These are phyloP conservation scores for Ceratocystis variospora DNA, from an alignment of 2,329 filamentous ascomycete species.

Conservation along the genomic window DNA sequence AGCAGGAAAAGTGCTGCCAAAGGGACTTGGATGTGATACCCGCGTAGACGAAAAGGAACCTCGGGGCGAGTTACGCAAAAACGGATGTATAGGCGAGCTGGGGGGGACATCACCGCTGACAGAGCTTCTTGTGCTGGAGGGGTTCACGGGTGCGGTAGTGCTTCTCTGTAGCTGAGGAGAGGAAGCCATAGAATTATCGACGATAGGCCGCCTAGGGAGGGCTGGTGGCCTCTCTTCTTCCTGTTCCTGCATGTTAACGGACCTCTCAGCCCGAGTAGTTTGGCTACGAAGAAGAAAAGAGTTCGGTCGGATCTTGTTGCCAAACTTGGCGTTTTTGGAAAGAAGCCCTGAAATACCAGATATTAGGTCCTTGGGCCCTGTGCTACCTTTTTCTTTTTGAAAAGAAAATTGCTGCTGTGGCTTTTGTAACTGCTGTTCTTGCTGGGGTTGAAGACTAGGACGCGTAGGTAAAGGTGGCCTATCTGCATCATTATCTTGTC, in stretches of 20 bases:
- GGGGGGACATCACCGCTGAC: background rate
- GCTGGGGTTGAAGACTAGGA: background rate
- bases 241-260: background rate
- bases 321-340: background rate
- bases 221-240: slow-evolving; percentile 8
- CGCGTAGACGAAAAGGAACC: background rate
- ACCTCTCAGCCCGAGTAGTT: slow-evolving; percentile 9
- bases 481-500: background rate
- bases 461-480: background rate
- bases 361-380: background rate
- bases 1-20: slow-evolving; percentile 5
- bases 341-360: background rate
- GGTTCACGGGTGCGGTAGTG: slow-evolving; percentile 12
- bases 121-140: background rate
- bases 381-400: background rate
- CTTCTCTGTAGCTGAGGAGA: slow-evolving; percentile 14
- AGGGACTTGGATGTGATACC: slow-evolving; percentile 2
- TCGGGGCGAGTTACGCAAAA: slow-evolving; percentile 7
- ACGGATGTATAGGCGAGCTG: slow-evolving; percentile 13
- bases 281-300: slow-evolving; percentile 6
- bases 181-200: background rate
- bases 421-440: background rate
- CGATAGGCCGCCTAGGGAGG: slow-evolving; percentile 14
- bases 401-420: background rate
- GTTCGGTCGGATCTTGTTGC: background rate